Conservation (phyloP, 345 rosid species). For the Pistacia vera region DNA sequence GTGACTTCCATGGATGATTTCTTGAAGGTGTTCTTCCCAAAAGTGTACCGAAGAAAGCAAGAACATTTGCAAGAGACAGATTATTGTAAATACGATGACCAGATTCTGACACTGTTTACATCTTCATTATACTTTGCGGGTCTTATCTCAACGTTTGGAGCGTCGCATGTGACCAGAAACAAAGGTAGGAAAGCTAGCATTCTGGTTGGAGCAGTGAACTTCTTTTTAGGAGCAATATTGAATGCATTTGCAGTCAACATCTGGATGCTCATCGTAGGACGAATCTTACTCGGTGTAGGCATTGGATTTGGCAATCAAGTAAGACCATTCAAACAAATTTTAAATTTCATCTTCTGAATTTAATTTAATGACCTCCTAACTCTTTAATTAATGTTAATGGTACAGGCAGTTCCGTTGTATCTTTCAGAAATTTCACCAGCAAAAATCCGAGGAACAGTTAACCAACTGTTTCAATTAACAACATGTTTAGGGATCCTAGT, state of each 20-base stretch:
- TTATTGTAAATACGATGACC: slow-evolving; percentile 89
- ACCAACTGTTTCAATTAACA: slow-evolving; percentile 82
- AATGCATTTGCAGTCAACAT: slow-evolving; percentile 74
- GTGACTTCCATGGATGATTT: slow-evolving; percentile 99
- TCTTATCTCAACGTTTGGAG: slow-evolving; percentile 71
- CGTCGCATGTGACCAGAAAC: slow-evolving; percentile 67
- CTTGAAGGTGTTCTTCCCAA: slow-evolving; percentile 75
- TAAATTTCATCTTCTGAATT: too few species aligned
- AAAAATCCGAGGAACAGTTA: slow-evolving; percentile 73
- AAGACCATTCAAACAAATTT: slow-evolving; percentile 6
- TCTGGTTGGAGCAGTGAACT: slow-evolving; percentile 69
- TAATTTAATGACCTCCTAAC: too few species aligned
- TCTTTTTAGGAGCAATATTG: slow-evolving; percentile 70
- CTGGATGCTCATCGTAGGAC: slow-evolving; percentile 64
- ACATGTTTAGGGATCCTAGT: slow-evolving; percentile 82
- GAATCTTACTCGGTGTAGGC: slow-evolving; percentile 74
- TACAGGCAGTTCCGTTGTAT: slow-evolving; percentile 85
- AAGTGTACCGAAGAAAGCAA: slow-evolving; percentile 70
- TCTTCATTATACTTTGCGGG: slow-evolving; percentile 88
- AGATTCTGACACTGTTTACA: slow-evolving; percentile 79
- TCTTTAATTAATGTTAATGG: not conserved
- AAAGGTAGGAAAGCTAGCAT: slow-evolving; percentile 77
- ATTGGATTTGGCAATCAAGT: slow-evolving; percentile 93
- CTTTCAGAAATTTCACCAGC: slow-evolving; percentile 97
- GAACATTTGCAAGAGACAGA: slow-evolving; percentile 71